Conservation (phyloP, 148 eudicot species). For the Polygonum aviculare region DNA sequence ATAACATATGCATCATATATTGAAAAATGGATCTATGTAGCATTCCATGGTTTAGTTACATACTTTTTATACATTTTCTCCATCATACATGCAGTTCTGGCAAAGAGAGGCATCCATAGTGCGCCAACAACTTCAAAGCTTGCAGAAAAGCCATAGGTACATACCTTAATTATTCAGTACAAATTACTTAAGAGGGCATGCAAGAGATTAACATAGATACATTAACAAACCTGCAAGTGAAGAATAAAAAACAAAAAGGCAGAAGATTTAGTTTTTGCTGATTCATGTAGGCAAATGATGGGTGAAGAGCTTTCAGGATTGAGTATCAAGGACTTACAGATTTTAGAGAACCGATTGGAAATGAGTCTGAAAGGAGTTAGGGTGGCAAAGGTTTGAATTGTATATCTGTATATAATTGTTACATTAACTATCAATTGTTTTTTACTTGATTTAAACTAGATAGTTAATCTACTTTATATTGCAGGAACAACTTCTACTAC, state of each 20-base stretch:
- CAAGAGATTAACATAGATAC: neutral
- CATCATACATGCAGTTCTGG: slow-evolving; percentile 45
- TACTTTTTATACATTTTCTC: neutral
- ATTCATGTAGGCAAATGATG: slow-evolving; percentile 25
- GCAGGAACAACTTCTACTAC: slow-evolving; percentile 57
- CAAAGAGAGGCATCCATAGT: slow-evolving; percentile 65
- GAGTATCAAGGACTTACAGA: slow-evolving; percentile 31
- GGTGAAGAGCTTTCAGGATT: slow-evolving; percentile 42
- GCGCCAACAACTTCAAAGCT: slow-evolving; percentile 55
- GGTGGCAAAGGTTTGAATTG: slow-evolving; percentile 21
- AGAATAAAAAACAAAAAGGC: neutral
- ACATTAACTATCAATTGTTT: neutral
- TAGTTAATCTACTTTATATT: neutral
- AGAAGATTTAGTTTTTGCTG: neutral
- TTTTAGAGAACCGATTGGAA: slow-evolving; percentile 32
- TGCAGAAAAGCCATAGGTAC: slow-evolving; percentile 72
- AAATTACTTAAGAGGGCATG: neutral
- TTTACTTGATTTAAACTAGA: neutral
- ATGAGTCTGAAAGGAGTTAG: slow-evolving; percentile 32
- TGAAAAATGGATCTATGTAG: neutral
- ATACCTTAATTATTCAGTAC: neutral
- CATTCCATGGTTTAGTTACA: neutral
- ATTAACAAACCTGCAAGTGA: neutral
- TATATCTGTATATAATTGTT: neutral
- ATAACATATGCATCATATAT: neutral